Base-by-base conservation (phyloP, 2,329 filamentous ascomycete genomes). In the Sporothrix variecibatus region DNA sequence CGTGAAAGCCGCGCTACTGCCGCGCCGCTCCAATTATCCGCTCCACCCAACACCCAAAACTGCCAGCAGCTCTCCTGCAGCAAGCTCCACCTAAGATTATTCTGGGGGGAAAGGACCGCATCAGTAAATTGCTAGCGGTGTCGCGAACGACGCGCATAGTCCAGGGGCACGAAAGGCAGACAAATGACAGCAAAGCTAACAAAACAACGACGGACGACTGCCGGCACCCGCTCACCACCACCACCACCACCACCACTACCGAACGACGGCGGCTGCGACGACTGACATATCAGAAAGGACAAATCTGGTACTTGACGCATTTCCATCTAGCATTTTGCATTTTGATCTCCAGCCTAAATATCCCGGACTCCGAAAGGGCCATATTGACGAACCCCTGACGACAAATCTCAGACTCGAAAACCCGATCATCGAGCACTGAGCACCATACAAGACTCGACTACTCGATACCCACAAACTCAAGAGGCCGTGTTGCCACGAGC, bases 401-500 rank as follows among this genome's bases (percentile, higher is more conserved):
- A 46, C 23, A 12, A 12, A 12, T 60, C 49, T 23, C 17, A 28
- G 7, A 40, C 26, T 72, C 34, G 38, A 43, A 49, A 28, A 62
- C 70, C 9, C 40, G 12, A 11, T 28, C 51, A 17, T n/a, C 51
- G 9, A 62, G 51, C 64, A 49, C 12, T 51, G 11, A 69, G 26
- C 3, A 40, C 26, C 12, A 38, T 8, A 62, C n/a, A 60, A 56
- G 8, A 62, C 1, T 15, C 23, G 23, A 49, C 51, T 20, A 38
- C 40, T 46, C 20, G 7, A 28, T 28, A 60, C 60, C 7, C 5
- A 17, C 28, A 64, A 23, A 60, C 31, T 23, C 8, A 34, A 26
- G 17, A 23, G 46, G 67, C 67, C 28, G 26, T 68, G 46, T 23
- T 83, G 85, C 81, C 74, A 88, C 88, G 87, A 84, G 85, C 83